phyloP scores from a whole-genome alignment of 805 yeast genomes.

The Clavispora vitiphila region DNA sequence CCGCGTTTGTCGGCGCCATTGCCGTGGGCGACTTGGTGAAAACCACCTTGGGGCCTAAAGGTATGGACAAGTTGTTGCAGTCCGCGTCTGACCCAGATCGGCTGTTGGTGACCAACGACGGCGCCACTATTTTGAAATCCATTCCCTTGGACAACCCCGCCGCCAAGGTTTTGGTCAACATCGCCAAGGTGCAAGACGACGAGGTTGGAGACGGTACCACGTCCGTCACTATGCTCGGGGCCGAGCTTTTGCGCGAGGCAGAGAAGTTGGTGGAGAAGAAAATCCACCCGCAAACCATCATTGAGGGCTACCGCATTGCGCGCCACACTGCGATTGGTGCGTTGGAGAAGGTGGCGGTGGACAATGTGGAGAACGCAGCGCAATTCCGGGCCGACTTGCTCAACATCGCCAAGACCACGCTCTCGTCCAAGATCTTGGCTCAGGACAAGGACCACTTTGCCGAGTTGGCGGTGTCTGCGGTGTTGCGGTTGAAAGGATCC shows the following conservation, averaged over 20 bases:
- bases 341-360: constrained; percentile 72
- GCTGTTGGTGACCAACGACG: constrained; percentile 90
- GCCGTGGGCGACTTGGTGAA: constrained; percentile 98
- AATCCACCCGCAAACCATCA: constrained; percentile 96
- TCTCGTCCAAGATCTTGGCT: constrained; percentile 88
- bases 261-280: constrained; percentile 86
- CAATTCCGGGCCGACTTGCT: constrained; percentile 71
- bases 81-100: constrained; percentile 70
- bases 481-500: constrained; percentile 78
- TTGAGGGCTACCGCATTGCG: constrained; percentile 92
- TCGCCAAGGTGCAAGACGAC: constrained; percentile 94
- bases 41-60: constrained; percentile 94
- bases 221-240: constrained; percentile 85
- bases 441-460: constrained; percentile 92
- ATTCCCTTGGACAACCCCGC: constrained; percentile 97
- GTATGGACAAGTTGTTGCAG: constrained; percentile 94
- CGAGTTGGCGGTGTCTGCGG: constrained; percentile 89
- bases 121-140: constrained; percentile 91
- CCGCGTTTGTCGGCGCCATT: constrained; percentile 97
- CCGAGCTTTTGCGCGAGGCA: constrained; percentile 91
- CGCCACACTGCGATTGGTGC: constrained; percentile 77
- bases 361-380: constrained; percentile 55
- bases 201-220: constrained; percentile 99
- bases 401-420: constrained; percentile 87
- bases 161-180: constrained; percentile 90